These are phyloP conservation scores for Apophysomyces variabilis DNA, from an alignment of 371 early-diverging fungal genomes.

Conservation along the genomic window DNA sequence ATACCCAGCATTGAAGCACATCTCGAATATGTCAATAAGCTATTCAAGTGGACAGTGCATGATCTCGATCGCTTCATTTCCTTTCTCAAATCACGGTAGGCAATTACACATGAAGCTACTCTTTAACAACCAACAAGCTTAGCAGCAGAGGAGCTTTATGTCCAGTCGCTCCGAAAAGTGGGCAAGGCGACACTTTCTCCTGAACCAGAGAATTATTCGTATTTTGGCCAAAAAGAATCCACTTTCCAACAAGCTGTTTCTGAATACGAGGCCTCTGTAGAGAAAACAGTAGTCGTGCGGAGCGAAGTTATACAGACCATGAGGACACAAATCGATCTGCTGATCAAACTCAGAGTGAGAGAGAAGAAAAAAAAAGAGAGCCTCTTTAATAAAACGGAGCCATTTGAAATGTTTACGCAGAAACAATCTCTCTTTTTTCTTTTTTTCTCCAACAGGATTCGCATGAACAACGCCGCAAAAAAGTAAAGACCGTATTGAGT, in stretches of 20 bases:
- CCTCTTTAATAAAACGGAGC: background rate
- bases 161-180: constrained; percentile 17
- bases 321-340: constrained; percentile 16
- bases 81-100: constrained; percentile 19
- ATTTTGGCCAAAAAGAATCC: constrained; percentile 11
- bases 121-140: constrained; percentile 10
- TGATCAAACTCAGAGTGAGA: constrained; percentile 18
- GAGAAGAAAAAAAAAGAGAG: too few species aligned
- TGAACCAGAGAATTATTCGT: background rate
- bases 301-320: constrained; percentile 18
- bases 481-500: constrained; percentile 19
- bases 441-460: constrained; percentile 6
- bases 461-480: constrained; percentile 18
- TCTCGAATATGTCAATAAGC: constrained; percentile 20
- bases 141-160: constrained; percentile 18
- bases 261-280: constrained; percentile 11
- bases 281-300: constrained; percentile 12
- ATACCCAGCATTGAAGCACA: constrained; percentile 22
- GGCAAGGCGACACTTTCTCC: constrained; percentile 12
- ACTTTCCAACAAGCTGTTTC: constrained; percentile 13
- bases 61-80: constrained; percentile 23
- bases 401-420: background rate
- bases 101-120: background rate
- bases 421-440: too few species aligned
- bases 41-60: constrained; percentile 20